phyloP scores from a whole-genome alignment of 345 rosid genomes.

The Sapria himalayana region DNA sequence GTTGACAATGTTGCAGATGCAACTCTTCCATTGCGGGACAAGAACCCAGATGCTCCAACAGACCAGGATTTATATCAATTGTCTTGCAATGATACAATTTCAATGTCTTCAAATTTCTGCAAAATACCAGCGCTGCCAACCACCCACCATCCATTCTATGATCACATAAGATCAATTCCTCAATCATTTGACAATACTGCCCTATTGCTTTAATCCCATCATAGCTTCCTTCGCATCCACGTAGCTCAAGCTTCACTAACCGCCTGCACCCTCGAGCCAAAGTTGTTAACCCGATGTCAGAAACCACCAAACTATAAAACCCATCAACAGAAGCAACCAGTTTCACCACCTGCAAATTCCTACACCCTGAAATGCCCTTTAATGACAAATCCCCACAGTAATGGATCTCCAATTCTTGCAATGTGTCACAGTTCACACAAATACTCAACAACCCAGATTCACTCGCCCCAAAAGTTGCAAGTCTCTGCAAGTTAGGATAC shows the following conservation, averaged over 20 bases:
- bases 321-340: slow-evolving; percentile 46
- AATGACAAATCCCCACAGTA: slow-evolving; percentile 46
- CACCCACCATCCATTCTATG: slow-evolving; percentile 91
- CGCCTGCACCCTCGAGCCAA: slow-evolving; percentile 85
- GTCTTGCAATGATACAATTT: slow-evolving; percentile 47
- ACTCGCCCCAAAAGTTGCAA: slow-evolving; percentile 43
- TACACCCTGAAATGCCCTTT: slow-evolving; percentile 61
- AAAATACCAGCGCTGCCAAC: slow-evolving; percentile 61
- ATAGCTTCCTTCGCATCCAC: slow-evolving; percentile 76
- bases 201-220: slow-evolving; percentile 92
- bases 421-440: slow-evolving; percentile 38
- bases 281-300: slow-evolving; percentile 82
- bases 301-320: slow-evolving; percentile 36
- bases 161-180: slow-evolving; percentile 59
- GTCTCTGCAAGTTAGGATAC: slow-evolving; percentile 51
- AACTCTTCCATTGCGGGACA: slow-evolving; percentile 71
- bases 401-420: slow-evolving; percentile 74
- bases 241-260: slow-evolving; percentile 74
- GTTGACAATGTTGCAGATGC: slow-evolving; percentile 59
- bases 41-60: slow-evolving; percentile 32
- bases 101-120: slow-evolving; percentile 77
- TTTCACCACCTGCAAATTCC: slow-evolving; percentile 68
- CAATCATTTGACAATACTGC: slow-evolving; percentile 87
- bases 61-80: slow-evolving; percentile 62
- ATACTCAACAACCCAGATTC: slow-evolving; percentile 47